These are phyloP conservation scores for Geotrichum restrictum DNA, from an alignment of 1,139 yeast species.

Conservation along the genomic window DNA sequence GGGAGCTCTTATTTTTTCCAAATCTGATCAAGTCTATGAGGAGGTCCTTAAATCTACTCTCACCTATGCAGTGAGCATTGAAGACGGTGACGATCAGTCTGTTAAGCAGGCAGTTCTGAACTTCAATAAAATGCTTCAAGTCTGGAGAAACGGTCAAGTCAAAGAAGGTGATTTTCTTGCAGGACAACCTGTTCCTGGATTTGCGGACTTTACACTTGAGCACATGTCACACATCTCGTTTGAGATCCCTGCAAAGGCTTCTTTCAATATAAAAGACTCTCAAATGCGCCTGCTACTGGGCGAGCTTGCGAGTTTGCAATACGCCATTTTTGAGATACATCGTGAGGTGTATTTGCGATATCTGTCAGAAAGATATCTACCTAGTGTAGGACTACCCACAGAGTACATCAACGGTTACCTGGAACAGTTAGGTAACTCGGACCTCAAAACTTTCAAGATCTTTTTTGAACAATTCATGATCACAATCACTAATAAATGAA, in stretches of 20 bases:
- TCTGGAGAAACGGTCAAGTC: slow-evolving; percentile 67
- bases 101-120: slow-evolving; percentile 70
- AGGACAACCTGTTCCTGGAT: slow-evolving; percentile 59
- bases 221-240: slow-evolving; percentile 66
- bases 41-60: slow-evolving; percentile 61
- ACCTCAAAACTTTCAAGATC: slow-evolving; percentile 34
- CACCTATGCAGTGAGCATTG: slow-evolving; percentile 58
- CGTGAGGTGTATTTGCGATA: slow-evolving; percentile 34
- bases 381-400: slow-evolving; percentile 34
- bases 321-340: slow-evolving; percentile 48
- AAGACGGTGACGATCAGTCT: slow-evolving; percentile 40
- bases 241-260: slow-evolving; percentile 73
- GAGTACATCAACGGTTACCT: slow-evolving; percentile 31
- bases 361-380: slow-evolving; percentile 30
- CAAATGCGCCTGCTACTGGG: slow-evolving; percentile 69
- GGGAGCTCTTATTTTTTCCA: slow-evolving; percentile 70
- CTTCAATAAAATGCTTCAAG: slow-evolving; percentile 59
- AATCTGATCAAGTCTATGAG: slow-evolving; percentile 61
- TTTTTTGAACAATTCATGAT: slow-evolving; percentile 25
- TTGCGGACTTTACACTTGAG: slow-evolving; percentile 61
- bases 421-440: slow-evolving; percentile 26
- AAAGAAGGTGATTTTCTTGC: slow-evolving; percentile 56
- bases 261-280: slow-evolving; percentile 70
- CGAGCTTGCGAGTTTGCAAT: slow-evolving; percentile 70
- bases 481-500: not conserved